Evolutionary conservation across 1,284 basidiomycete species (phyloP).

Genomic region (Marasmius tenuissimus): DNA sequence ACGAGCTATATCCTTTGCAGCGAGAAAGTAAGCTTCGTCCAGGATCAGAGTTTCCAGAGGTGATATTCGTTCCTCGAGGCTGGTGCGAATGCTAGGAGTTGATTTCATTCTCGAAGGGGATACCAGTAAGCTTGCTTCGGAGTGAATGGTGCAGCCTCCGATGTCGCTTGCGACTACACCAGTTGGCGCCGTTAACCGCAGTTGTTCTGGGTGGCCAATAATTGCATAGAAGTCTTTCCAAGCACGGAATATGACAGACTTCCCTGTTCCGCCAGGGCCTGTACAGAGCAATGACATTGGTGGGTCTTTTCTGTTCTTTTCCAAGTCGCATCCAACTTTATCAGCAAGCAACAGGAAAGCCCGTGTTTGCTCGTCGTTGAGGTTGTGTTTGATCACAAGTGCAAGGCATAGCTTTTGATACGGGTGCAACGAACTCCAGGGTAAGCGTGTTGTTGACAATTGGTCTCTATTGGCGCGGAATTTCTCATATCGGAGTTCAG

Average conservation of each 20-base stretch:
- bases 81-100: background rate
- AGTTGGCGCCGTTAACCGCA: conserved; percentile 14
- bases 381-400: background rate
- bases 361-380: conserved; percentile 14
- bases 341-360: conserved; percentile 14
- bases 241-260: conserved; percentile 13
- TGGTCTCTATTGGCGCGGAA: no score
- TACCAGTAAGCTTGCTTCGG: conserved; percentile 4
- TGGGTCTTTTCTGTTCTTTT: background rate
- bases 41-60: conserved; percentile 6
- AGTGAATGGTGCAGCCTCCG: conserved; percentile 8
- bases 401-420: background rate
- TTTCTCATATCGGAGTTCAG: background rate
- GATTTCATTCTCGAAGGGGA: conserved; percentile 9
- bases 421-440: background rate
- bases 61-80: conserved; percentile 10
- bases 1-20: conserved; percentile 7
- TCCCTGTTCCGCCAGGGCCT: conserved; percentile 14
- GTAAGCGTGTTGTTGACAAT: no score
- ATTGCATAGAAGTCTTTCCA: conserved; percentile 8
- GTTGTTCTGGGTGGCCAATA: background rate
- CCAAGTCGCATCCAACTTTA: conserved; percentile 2
- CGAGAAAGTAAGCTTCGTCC: conserved; percentile 13
- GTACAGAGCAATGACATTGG: conserved; percentile 12
- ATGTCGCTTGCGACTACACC: conserved; percentile 14